Percentiles rank a stretch among this genome's conserved stretches.
These are phyloP conservation scores for Aspergillus sp. DNA, from an alignment of 2,329 filamentous ascomycete species.

Conservation along the genomic window DNA sequence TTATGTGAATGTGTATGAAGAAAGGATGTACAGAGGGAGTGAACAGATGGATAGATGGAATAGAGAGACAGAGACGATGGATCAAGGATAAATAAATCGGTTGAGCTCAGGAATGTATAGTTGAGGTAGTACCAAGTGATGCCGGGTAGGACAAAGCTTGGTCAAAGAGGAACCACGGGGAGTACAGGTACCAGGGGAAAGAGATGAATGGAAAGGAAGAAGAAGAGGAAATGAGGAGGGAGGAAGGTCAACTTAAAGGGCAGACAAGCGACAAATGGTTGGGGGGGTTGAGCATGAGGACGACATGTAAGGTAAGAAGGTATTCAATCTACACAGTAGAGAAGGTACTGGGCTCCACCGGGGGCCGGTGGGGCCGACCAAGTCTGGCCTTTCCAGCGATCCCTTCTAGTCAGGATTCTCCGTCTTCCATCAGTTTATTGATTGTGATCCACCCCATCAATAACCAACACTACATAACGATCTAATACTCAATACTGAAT, in stretches of 20 bases:
- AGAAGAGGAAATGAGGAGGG: background rate
- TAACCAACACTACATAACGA: too few relatives aligned
- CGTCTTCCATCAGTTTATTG: too few relatives aligned
- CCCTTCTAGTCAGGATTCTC: too few relatives aligned
- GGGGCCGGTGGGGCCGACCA: background rate
- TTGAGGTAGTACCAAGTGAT: background rate
- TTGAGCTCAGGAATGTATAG: background rate
- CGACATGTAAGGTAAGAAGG: background rate
- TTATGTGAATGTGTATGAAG: constrained; percentile 17
- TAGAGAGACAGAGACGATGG: background rate
- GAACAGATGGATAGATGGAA: background rate
- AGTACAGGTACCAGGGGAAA: background rate
- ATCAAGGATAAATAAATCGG: background rate
- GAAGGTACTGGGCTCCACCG: background rate
- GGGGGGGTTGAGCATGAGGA: background rate
- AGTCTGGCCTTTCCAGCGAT: background rate
- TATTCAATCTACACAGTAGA: background rate
- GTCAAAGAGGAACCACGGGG: background rate
- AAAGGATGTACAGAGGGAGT: background rate
- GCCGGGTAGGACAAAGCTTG: background rate
- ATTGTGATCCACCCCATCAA: too few relatives aligned
- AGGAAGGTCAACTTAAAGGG: background rate
- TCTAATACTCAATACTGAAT: too few relatives aligned
- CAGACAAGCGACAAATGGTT: background rate
- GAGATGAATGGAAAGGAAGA: constrained; percentile 5